phyloP scores from a whole-genome alignment of 1,284 basidiomycete species.

The Apiotrichum laibachii region DNA sequence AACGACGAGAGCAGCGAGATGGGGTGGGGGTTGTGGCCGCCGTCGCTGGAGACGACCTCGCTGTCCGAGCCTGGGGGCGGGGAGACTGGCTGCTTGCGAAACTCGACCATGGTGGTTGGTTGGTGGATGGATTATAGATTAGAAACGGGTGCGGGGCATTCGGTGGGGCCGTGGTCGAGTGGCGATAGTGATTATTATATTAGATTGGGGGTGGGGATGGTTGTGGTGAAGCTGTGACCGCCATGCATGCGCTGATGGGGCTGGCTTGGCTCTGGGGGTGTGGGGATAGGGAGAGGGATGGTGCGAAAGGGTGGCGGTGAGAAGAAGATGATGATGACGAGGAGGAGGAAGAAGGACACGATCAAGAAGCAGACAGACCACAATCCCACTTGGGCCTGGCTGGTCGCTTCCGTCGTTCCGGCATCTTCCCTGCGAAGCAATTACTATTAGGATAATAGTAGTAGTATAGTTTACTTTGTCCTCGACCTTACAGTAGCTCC shows the following conservation, averaged over 20 bases:
- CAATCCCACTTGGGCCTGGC: too few species aligned
- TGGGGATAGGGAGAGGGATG: neutral
- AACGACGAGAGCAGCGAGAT: constrained; percentile 35
- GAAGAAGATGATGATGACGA: neutral
- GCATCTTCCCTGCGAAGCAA: too few species aligned
- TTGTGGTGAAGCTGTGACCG: too few species aligned
- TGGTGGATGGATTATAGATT: neutral
- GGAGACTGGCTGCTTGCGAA: constrained; percentile 19
- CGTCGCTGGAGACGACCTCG: constrained; percentile 14
- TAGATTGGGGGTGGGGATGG: neutral
- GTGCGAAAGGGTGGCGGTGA: neutral
- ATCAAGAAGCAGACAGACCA: too few species aligned
- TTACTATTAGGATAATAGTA: too few species aligned
- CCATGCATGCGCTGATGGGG: too few species aligned
- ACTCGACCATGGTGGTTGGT: constrained; percentile 8
- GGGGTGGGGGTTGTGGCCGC: constrained; percentile 13
- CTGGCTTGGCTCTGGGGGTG: too few species aligned
- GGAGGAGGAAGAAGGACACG: too few species aligned
- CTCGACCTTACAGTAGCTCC: too few species aligned
- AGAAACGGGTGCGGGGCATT: neutral
- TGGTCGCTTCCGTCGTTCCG: too few species aligned
- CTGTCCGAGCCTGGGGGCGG: constrained; percentile 12
- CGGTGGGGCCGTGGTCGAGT: neutral
- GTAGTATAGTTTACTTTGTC: too few species aligned
- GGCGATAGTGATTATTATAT: neutral